Base-by-base conservation (phyloP, 2,329 filamentous ascomycete species). In the Metarhizium guizhouense region DNA sequence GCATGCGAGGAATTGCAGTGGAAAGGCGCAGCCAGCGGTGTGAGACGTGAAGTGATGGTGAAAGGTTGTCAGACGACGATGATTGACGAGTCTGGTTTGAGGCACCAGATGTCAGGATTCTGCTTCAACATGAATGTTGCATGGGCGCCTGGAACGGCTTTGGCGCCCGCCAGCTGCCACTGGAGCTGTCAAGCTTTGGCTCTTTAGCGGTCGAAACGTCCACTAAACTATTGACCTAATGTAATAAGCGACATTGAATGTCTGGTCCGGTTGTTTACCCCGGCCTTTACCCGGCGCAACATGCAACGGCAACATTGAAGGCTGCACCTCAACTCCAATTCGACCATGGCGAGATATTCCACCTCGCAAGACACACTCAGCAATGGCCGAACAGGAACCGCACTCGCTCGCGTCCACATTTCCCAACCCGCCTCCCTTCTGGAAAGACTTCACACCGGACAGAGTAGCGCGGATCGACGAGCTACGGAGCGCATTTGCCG, bases 391-490 rank as follows among this genome's bases (percentile, higher is more conserved):
- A 53, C 75, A 77, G 57, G 74, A 74, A 56, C 66, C 72, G 10
- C 69, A 71, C 40, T 74, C 76, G 50, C 70, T 80, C 63, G 78
- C 84, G 30, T 83, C 87, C 29, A 83, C 86, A 45, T 96, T 91
- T 68, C 93, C 94, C 29, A 83, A 87, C 53, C 94, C 94, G 30
- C 94, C 94, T 30, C 85, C 87, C 1, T 95, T 96, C 74, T 97
- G 89, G 85, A 86, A 87, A 62, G 80, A 88, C 68, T 97, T 97
- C 72, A 96, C 90, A 0, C 70, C 83, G 3, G 83, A 87, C 32
- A 95, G 93, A 66, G 65, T 89, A 53, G 72, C 81, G 14, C 83
- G 82, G 4, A 71, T 80, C 54, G 69, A 74, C 6, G 68, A 72
- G 25, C 62, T 81, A 14, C 75, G 73, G 52, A 68, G 69, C 49